phyloP scores from a whole-genome alignment of 495 filamentous ascomycete genomes.

The Aspergillus conjunctus region DNA sequence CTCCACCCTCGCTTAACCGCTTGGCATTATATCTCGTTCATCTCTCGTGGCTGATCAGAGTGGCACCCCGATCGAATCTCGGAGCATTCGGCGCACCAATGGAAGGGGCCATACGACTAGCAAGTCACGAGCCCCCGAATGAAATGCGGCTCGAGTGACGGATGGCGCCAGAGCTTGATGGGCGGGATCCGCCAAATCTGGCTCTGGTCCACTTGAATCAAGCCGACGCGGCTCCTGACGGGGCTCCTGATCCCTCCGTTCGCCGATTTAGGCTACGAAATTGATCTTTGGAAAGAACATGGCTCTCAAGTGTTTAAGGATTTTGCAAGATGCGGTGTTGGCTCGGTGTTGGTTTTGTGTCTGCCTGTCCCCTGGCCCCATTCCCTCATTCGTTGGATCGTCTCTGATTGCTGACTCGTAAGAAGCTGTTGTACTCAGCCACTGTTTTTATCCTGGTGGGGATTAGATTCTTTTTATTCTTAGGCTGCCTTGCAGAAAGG shows the following conservation, averaged over 20 bases:
- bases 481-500: not conserved
- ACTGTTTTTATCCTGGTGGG: conserved; percentile 9
- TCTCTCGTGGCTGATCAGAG: not conserved
- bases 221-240: conserved; percentile 1
- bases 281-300: not conserved
- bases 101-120: not conserved
- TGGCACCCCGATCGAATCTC: not conserved
- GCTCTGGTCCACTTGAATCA: not conserved
- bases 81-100: not conserved
- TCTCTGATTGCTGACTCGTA: not conserved
- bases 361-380: not conserved
- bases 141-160: conserved; percentile 4
- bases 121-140: not conserved
- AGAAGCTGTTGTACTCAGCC: conserved; percentile 2
- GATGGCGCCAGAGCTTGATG: not conserved
- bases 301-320: conserved; percentile 3
- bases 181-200: conserved; percentile 8
- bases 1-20: too few relatives aligned
- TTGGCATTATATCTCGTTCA: too few relatives aligned
- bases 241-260: conserved; percentile 15
- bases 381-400: not conserved
- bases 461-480: not conserved
- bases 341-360: not conserved
- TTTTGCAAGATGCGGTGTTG: not conserved
- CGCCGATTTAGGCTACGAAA: conserved; percentile 5